Evolutionary conservation across 441 rosid species (phyloP), one percentile per base, ranked within the genome.

Genomic region (Sinapis alba): DNA sequence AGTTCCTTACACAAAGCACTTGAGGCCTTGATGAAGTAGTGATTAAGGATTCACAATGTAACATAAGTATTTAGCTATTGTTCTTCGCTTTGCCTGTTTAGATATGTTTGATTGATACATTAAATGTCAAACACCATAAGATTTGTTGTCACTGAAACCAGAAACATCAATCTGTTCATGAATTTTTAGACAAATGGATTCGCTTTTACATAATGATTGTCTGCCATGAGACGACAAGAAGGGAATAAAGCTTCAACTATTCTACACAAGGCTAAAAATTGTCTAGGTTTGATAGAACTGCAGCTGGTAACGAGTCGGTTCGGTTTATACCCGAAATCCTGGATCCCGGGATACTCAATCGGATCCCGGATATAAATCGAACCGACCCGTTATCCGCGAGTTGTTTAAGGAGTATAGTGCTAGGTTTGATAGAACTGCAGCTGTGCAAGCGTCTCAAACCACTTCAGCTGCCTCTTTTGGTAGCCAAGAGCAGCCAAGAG

Each of bases 11-110:
- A 76, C 65, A 82, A 84, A 71, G 90, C 97, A 50, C 72, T 95
- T 1, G 83, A 88, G 72, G 73, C 84, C 1, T 71, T 90, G 57
- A 86, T 91, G 95, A 84, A 88, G 81, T 90, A 88, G 78, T 20
- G 41, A 30, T 53, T 16, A 50, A 50, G 21, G 54, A 50, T 45
- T 45, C 51, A 45, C 51, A 76, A 15, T 66, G 68, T 60, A 53
- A 61, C 60, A 41, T 53, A 51, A 70, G 51, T 28, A 27, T 38
- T 36, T 51, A 20, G 65, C 57, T 69, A 27, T 38, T 13, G 0
- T 32, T 68, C 56, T 68, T 53, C 8, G 2, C 24, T 69, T 61
- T 20, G 5, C 19, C 6, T 69, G 79, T 50, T 59, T 68, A 60
- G 30, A 34, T 9, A 60, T 30, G 43, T 60, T 60, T 16, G 64